These are phyloP conservation scores for Lodderomyces oxycetoniae DNA, from an alignment of 1,139 yeast species.

Conservation along the genomic window DNA sequence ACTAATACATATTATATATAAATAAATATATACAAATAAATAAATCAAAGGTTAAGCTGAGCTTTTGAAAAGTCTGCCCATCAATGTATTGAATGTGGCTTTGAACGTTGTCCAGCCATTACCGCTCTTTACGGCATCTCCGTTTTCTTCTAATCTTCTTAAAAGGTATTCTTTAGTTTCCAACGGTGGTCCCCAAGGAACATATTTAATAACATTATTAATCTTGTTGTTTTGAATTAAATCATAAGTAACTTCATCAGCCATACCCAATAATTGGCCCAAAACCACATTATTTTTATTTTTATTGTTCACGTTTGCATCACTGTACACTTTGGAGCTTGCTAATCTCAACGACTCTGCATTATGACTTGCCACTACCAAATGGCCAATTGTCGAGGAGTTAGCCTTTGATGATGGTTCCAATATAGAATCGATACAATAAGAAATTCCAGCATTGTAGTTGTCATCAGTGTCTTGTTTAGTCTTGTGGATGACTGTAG, in stretches of 20 bases:
- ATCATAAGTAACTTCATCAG: constrained; percentile 80
- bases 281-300: constrained; percentile 67
- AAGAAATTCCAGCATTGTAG: constrained; percentile 67
- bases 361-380: constrained; percentile 92
- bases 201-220: constrained; percentile 82
- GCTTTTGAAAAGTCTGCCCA: constrained; percentile 31
- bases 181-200: constrained; percentile 96
- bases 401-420: constrained; percentile 32
- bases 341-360: constrained; percentile 72
- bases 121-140: constrained; percentile 88
- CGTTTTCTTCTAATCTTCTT: constrained; percentile 93
- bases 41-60: constrained; percentile 2
- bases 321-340: constrained; percentile 46
- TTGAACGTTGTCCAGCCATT: constrained; percentile 76
- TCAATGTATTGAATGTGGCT: constrained; percentile 46
- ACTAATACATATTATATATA: too few species aligned
- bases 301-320: constrained; percentile 21
- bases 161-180: constrained; percentile 89
- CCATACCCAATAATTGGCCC: constrained; percentile 95
- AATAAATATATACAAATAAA: background rate
- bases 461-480: constrained; percentile 74
- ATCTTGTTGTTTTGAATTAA: constrained; percentile 61
- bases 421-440: constrained; percentile 59
- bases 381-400: constrained; percentile 64
- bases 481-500: constrained; percentile 61